Percentiles rank a stretch among this genome's conserved stretches.
phyloP scores from a whole-genome alignment of 1,284 basidiomycete genomes.

The Xerocomus amazonicus region DNA sequence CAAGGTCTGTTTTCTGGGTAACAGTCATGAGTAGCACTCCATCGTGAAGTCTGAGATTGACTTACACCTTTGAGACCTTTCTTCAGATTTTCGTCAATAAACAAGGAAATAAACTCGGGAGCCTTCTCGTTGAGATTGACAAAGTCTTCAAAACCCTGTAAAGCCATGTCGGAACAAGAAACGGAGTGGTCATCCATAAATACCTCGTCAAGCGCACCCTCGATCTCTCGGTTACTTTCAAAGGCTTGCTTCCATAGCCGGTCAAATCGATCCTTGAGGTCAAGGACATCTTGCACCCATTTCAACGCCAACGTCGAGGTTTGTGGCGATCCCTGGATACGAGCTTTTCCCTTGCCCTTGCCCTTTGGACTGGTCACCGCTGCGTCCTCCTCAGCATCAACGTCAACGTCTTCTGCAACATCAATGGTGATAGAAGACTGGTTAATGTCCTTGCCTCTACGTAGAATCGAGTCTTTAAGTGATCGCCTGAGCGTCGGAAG shows the following conservation, averaged over 20 bases:
- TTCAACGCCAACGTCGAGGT: slow-evolving; percentile 65
- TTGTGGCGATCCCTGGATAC: slow-evolving; percentile 41
- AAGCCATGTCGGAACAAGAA: slow-evolving; percentile 1
- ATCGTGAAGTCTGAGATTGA: slow-evolving; percentile 8
- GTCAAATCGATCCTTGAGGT: slow-evolving; percentile 92
- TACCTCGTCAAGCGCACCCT: slow-evolving; percentile 87
- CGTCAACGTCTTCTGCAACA: slow-evolving; percentile 36
- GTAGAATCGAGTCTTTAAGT: slow-evolving; percentile 73
- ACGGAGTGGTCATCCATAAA: slow-evolving; percentile 9
- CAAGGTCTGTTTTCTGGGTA: slow-evolving; percentile 86
- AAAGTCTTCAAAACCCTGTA: slow-evolving; percentile 88
- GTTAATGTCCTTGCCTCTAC: slow-evolving; percentile 83
- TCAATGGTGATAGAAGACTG: slow-evolving; percentile 42
- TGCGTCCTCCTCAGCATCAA: slow-evolving; percentile 36
- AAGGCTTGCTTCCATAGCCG: slow-evolving; percentile 72
- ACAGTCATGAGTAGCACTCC: slow-evolving; percentile 8
- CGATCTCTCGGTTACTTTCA: slow-evolving; percentile 71
- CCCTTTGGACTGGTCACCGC: slow-evolving; percentile 47
- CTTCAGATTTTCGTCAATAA: slow-evolving; percentile 96
- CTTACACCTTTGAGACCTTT: slow-evolving; percentile 92
- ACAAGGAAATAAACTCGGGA: slow-evolving; percentile 94
- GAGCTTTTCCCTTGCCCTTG: slow-evolving; percentile 64
- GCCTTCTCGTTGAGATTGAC: slow-evolving; percentile 88
- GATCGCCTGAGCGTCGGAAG: slow-evolving; percentile 63
- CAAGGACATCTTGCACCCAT: slow-evolving; percentile 94